phyloP scores from a whole-genome alignment of 306 rosid genomes.

The Cucurbita moschata region DNA sequence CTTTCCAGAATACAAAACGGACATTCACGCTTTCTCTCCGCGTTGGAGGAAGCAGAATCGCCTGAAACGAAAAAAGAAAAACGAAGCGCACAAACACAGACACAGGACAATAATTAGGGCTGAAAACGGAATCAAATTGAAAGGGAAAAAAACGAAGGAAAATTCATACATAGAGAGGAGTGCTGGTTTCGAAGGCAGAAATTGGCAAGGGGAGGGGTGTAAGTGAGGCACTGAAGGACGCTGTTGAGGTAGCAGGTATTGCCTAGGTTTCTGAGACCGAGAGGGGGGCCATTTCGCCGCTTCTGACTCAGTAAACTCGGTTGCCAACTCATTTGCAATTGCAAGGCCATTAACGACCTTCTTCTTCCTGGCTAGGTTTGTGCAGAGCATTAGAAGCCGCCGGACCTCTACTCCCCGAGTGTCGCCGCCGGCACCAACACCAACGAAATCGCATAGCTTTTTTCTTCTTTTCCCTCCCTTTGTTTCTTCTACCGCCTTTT shows the following conservation, averaged over 20 bases:
- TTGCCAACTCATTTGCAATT: conserved; percentile 92
- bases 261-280: conserved; percentile 91
- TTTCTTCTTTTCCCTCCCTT: not conserved
- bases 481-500: not conserved
- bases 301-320: conserved; percentile 78
- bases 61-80: conserved; percentile 22
- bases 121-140: not conserved
- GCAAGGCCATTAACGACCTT: conserved; percentile 84
- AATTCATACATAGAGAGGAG: conserved; percentile 48
- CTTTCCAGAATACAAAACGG: conserved; percentile 84
- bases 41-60: conserved; percentile 53
- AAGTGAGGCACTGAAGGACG: conserved; percentile 99
- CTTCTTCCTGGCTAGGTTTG: conserved; percentile 5
- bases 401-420: conserved; percentile 23
- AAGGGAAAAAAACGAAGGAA: not conserved
- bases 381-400: conserved; percentile 58
- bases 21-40: conserved; percentile 50
- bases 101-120: not conserved
- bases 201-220: conserved; percentile 99
- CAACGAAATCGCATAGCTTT: conserved; percentile 59
- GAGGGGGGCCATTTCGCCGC: conserved; percentile 64
- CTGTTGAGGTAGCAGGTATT: conserved; percentile 96
- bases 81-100: not conserved
- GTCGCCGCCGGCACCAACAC: conserved; percentile 44
- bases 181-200: conserved; percentile 81